These are phyloP conservation scores for Xylaria scruposa DNA, from an alignment of 495 filamentous ascomycete species.

Conservation along the genomic window DNA sequence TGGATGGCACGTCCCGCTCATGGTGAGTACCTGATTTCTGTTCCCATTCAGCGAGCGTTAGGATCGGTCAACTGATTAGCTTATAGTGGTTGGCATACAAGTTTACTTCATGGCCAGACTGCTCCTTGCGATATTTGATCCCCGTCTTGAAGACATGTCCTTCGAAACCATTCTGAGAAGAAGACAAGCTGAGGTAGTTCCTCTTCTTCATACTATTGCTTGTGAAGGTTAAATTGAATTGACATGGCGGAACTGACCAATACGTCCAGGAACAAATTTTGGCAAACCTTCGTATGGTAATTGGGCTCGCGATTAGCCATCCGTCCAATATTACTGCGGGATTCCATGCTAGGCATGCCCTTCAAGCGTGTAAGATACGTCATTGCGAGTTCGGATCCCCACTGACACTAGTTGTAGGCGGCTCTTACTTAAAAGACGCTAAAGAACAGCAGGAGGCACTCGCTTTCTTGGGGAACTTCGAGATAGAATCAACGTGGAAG, in stretches of 20 bases:
- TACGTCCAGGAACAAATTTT: slow-evolving; percentile 23
- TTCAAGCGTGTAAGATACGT: slow-evolving; percentile 29
- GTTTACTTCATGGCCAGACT: slow-evolving; percentile 6
- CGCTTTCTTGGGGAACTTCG: slow-evolving; percentile 17
- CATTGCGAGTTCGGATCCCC: not conserved
- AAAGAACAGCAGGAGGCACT: slow-evolving; percentile 27
- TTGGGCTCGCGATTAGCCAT: slow-evolving; percentile 31
- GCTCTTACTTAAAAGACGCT: slow-evolving; percentile 27
- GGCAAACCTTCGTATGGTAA: slow-evolving; percentile 13
- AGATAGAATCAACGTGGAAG: slow-evolving; percentile 28
- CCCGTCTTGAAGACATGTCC: not conserved
- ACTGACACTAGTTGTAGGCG: not conserved
- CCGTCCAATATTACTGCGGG: slow-evolving; percentile 23
- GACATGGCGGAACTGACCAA: not conserved
- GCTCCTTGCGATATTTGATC: not conserved
- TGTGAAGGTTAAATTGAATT: not conserved
- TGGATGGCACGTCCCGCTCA: slow-evolving; percentile 1
- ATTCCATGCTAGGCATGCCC: slow-evolving; percentile 32
- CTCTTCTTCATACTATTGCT: not conserved
- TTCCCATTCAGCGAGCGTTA: not conserved
- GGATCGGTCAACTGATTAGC: not conserved
- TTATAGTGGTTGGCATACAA: not conserved
- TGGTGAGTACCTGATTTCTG: not conserved
- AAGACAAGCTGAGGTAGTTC: slow-evolving; percentile 2
- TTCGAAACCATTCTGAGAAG: not conserved